Base-by-base conservation (phyloP, 768 basidiomycete genomes). In the Cubamyces lactineus region DNA sequence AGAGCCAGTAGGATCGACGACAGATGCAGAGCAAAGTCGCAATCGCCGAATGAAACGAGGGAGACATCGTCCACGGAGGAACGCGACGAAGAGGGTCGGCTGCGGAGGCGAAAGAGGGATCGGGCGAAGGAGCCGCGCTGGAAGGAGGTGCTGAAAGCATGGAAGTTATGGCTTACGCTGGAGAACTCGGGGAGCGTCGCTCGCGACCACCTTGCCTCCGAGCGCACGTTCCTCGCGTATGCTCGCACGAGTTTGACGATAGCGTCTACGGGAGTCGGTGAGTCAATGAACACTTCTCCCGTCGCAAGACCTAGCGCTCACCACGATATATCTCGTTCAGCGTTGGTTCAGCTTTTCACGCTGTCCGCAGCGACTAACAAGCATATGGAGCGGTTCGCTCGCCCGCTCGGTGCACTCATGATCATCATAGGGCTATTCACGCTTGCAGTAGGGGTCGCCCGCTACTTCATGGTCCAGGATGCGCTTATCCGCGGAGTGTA, bases 221-320 rank as follows among this genome's bases (percentile, higher is more conserved):
- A 84, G 63, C 73, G 82, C 28, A 84, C 81, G 13, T 83, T 80
- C 64, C 72, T 84, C 11, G 81, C 83, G n/a, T 84, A 83, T 68
- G 73, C 83, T 17, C 72, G 82, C 41, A 83, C 83, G 24, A 82
- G 81, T 58, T 67, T 82, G 11, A 73, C 81, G 11, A 76, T 83
- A 15, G 76, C 80, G 23, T 79, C 78, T 21, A 76, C 75, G 1
- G 83, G 82, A 6, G 79, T 84, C 50, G 82, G 80, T 80, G 51
- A 63, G 78, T 70, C 21, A 15, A 9, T 6, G 15, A 13, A 17
- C 24, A 11, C 2, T 9, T 40, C 16, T 16, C 45, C 53, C n/a
- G 40, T 45, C 2, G 38, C n/a, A 21, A 19, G 3, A 34, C n/a
- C 16, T 53, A 79, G 83, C 80, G 1, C 75, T 83, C 5, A 34